Evolutionary conservation across 2,329 filamentous ascomycete species (phyloP).

Genomic region (Fusarium piperis): DNA sequence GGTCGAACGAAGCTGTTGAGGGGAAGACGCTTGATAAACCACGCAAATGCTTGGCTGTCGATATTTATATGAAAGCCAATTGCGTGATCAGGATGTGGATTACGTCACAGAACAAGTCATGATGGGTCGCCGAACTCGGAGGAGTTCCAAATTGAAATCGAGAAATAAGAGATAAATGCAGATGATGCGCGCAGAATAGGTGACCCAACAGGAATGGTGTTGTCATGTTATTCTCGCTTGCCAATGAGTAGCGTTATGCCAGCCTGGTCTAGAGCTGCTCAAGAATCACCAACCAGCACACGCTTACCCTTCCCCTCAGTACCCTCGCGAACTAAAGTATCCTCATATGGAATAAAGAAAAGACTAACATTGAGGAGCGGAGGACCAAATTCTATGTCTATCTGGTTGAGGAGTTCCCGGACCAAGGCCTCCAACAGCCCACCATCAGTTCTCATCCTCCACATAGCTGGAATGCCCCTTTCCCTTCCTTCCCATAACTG

Average conservation of each 20-base stretch:
- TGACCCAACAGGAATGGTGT: no score
- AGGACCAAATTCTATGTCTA: no score
- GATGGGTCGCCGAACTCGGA: background rate
- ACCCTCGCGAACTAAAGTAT: background rate
- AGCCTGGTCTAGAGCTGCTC: no score
- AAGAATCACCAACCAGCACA: background rate
- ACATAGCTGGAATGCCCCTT: background rate
- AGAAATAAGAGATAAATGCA: background rate
- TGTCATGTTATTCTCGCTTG: background rate
- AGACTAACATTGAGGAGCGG: background rate
- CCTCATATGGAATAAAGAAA: background rate
- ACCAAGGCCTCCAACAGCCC: background rate
- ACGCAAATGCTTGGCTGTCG: background rate
- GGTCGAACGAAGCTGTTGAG: background rate
- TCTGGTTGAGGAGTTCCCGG: background rate
- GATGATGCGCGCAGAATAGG: background rate
- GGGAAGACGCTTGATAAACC: background rate
- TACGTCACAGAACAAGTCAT: slow-evolving; percentile 5
- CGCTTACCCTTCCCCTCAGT: background rate
- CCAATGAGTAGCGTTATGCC: background rate
- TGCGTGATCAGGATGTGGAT: slow-evolving; percentile 15
- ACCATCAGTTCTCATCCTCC: background rate
- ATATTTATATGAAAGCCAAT: slow-evolving; percentile 1
- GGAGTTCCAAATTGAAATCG: background rate
- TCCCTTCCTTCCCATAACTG: background rate